Evolutionary conservation across 78 protist genomes (phyloP).

Genomic region (Guillardia theta): DNA sequence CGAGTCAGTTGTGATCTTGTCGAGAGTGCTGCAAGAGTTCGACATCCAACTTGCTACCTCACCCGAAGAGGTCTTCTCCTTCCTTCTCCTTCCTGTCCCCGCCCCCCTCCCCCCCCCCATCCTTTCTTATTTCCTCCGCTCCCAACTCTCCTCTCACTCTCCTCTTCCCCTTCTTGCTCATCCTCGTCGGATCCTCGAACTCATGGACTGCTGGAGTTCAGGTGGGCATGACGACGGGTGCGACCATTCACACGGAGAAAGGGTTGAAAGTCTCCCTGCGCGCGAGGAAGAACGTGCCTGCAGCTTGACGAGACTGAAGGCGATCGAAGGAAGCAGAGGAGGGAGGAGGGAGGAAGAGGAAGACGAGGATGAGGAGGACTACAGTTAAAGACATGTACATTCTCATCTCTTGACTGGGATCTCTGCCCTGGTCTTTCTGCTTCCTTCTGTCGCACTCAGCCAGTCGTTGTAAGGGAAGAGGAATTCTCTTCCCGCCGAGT

Average conservation of each 20-base stretch:
- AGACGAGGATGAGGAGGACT: too few relatives aligned
- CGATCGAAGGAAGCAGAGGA: too few relatives aligned
- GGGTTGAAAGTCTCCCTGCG: too few relatives aligned
- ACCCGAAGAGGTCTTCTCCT: neutral
- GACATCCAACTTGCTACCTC: neutral
- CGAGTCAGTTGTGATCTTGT: neutral
- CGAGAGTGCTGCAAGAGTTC: neutral
- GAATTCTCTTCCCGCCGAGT: neutral
- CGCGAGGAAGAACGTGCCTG: too few relatives aligned
- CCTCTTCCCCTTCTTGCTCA: neutral
- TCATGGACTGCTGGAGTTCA: neutral
- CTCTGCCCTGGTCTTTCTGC: neutral
- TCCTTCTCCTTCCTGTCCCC: neutral
- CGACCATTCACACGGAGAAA: neutral
- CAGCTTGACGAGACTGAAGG: too few relatives aligned
- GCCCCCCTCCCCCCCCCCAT: neutral
- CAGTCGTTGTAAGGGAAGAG: neutral
- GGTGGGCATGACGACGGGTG: neutral
- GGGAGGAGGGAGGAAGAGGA: too few relatives aligned
- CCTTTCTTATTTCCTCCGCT: neutral
- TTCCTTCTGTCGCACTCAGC: neutral
- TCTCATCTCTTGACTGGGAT: neutral
- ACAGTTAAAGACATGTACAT: too few relatives aligned
- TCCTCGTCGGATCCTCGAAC: neutral
- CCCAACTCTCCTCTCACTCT: neutral